Evolutionary conservation across 257 asterid genomes (phyloP).

Genomic region (Parsonsia alboflavescens): DNA sequence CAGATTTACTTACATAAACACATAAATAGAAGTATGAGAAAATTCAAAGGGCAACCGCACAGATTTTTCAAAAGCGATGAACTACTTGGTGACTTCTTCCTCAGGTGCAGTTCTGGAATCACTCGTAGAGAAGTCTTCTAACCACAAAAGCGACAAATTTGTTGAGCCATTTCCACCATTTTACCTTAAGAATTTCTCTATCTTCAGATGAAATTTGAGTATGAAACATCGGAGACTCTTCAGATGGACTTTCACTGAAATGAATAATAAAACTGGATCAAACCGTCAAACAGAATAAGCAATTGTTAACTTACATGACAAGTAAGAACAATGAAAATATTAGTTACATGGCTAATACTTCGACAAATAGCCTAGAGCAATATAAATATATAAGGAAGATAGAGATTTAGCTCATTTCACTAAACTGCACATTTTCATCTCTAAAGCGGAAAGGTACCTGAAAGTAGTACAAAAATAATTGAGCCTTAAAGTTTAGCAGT

Average conservation of each 20-base stretch:
- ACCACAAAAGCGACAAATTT: not conserved
- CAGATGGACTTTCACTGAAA: conserved; percentile 59
- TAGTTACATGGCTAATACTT: not conserved
- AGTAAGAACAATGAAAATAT: conserved; percentile 5
- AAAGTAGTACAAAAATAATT: not conserved
- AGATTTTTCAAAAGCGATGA: not conserved
- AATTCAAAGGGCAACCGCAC: not conserved
- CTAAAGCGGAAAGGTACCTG: not conserved
- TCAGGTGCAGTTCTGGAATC: not conserved
- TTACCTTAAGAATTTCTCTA: conserved; percentile 69
- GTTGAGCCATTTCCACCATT: not conserved
- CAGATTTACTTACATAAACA: not conserved
- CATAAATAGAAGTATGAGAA: not conserved
- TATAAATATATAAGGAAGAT: not conserved
- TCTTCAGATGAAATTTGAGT: conserved; percentile 55
- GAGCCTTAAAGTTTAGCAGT: not conserved
- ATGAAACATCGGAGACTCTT: conserved; percentile 38
- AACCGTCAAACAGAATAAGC: conserved; percentile 4
- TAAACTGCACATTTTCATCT: not conserved
- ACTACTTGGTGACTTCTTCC: not conserved
- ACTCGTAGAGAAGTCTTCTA: not conserved
- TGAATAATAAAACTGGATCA: conserved; percentile 18
- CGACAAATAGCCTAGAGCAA: not conserved
- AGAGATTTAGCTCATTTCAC: not conserved
- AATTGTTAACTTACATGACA: conserved; percentile 1